phyloP scores from a whole-genome alignment of 768 basidiomycete species.

The Russula sp. region DNA sequence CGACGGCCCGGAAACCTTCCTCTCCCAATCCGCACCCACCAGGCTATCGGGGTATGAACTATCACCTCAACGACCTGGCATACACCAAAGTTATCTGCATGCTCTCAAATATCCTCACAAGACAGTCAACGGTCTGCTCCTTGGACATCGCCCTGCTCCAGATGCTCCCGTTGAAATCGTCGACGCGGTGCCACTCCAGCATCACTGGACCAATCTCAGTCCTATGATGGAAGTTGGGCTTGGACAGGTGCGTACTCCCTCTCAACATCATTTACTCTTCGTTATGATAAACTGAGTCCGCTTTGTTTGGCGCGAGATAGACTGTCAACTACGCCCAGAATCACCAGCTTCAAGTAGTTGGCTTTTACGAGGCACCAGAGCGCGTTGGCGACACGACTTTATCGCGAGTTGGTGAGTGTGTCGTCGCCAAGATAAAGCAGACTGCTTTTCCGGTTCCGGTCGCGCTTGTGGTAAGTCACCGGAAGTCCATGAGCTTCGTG shows the following conservation, averaged over 20 bases:
- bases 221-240: constrained; percentile 87
- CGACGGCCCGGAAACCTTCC: neutral
- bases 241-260: constrained; percentile 55
- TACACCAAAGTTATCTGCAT: constrained; percentile 78
- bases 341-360: constrained; percentile 54
- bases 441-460: constrained; percentile 55
- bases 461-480: constrained; percentile 61
- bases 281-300: neutral
- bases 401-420: constrained; percentile 62
- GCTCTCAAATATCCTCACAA: constrained; percentile 75
- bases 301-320: constrained; percentile 38
- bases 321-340: constrained; percentile 57
- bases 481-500: constrained; percentile 33
- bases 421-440: constrained; percentile 53
- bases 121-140: constrained; percentile 73
- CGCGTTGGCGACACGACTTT: constrained; percentile 57
- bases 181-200: constrained; percentile 74
- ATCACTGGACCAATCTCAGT: constrained; percentile 81
- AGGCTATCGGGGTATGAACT: constrained; percentile 32
- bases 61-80: constrained; percentile 57
- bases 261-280: neutral
- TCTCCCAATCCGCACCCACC: neutral
- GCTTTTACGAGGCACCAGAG: constrained; percentile 75
- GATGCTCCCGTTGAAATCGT: constrained; percentile 47
- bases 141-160: constrained; percentile 45